phyloP scores from a whole-genome alignment of 75 land plant species.

The Picea glauca region DNA sequence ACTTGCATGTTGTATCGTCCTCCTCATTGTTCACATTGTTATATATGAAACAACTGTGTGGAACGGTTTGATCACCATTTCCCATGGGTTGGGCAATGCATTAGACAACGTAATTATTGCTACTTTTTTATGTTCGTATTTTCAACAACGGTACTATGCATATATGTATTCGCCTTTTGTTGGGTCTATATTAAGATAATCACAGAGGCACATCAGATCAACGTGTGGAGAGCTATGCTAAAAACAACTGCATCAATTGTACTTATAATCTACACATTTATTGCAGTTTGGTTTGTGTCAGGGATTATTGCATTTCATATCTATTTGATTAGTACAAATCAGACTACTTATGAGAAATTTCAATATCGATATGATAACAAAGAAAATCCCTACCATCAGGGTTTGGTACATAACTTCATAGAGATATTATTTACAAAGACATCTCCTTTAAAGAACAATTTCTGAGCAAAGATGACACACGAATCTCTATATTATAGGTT shows the following conservation, averaged over 20 bases:
- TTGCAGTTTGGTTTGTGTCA: conserved; percentile 77
- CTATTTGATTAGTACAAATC: conserved; percentile 64
- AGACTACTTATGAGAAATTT: conserved; percentile 86
- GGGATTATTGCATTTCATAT: conserved; percentile 66
- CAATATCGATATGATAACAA: conserved; percentile 63
- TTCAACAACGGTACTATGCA: conserved; percentile 53
- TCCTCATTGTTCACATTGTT: conserved; percentile 83
- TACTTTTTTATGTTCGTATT: conserved; percentile 67
- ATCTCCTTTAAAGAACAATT: conserved; percentile 50
- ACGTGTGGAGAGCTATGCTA: conserved; percentile 41
- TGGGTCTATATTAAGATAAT: conserved; percentile 46
- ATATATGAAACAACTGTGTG: conserved; percentile 87
- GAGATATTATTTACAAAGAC: conserved; percentile 49
- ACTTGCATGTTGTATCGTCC: conserved; percentile 84
- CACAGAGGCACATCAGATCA: conserved; percentile 28
- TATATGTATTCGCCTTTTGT: conserved; percentile 58
- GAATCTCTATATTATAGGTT: conserved; percentile 27
- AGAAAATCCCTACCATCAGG: conserved; percentile 54
- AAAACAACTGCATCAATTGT: conserved; percentile 49
- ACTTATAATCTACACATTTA: conserved; percentile 57
- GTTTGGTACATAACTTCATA: conserved; percentile 30
- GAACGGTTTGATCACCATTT: conserved; percentile 91
- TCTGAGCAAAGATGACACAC: conserved; percentile 38
- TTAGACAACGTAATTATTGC: conserved; percentile 67
- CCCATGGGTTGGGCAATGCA: conserved; percentile 95